Conservation (phyloP, 2,329 filamentous ascomycete genomes). For the Fusarium avenaceum region DNA sequence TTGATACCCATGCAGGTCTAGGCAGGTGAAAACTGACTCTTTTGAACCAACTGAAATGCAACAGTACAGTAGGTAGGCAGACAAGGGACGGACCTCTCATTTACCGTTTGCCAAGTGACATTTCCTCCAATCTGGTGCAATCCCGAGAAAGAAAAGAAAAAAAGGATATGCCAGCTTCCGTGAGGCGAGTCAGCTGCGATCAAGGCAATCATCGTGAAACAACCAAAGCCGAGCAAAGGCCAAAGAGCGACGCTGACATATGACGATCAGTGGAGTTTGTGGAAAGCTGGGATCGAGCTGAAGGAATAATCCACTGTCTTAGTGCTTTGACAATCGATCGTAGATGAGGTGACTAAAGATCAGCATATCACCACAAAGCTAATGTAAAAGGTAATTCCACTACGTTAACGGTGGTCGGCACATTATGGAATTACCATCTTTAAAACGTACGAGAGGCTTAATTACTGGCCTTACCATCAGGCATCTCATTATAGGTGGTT, state of each 20-base stretch:
- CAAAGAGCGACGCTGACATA: slow-evolving; percentile 14
- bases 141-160: background rate
- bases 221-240: background rate
- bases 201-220: slow-evolving; percentile 14
- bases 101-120: background rate
- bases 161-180: background rate
- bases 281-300: slow-evolving; percentile 16
- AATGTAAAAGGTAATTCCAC: background rate
- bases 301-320: slow-evolving; percentile 18
- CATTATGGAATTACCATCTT: background rate
- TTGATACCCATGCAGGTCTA: slow-evolving; percentile 9
- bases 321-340: slow-evolving; percentile 22
- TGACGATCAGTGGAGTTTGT: slow-evolving; percentile 32
- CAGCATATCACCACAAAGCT: slow-evolving; percentile 1
- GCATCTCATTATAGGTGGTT: too few species aligned
- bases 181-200: slow-evolving; percentile 29
- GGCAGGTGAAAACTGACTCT: slow-evolving; percentile 11
- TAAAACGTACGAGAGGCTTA: slow-evolving; percentile 30
- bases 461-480: background rate
- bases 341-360: slow-evolving; percentile 37
- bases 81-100: background rate
- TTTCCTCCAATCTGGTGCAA: background rate
- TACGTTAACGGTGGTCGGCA: background rate
- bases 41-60: slow-evolving; percentile 27
- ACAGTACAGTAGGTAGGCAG: slow-evolving; percentile 3